These are phyloP conservation scores for Scleromitrula shiraiana DNA, from an alignment of 2,329 filamentous ascomycete genomes.

Conservation along the genomic window DNA sequence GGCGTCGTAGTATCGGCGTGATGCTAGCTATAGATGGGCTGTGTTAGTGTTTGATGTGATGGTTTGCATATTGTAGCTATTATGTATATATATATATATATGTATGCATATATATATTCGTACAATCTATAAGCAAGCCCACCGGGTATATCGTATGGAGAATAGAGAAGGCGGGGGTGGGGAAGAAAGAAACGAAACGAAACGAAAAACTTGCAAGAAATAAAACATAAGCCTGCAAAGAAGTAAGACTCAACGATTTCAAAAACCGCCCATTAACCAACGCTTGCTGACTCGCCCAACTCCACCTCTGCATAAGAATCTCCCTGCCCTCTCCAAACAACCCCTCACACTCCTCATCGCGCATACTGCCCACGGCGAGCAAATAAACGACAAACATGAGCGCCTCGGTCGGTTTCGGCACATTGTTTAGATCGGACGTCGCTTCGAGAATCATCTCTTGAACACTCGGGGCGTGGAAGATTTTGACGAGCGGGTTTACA, in stretches of 20 bases:
- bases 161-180: conserved; percentile 13
- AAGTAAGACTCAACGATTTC: conserved; percentile 54
- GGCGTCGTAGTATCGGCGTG: conserved; percentile 33
- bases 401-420: conserved; percentile 49
- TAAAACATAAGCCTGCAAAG: conserved; percentile 60
- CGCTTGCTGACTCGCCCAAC: conserved; percentile 55
- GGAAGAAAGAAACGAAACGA: background rate
- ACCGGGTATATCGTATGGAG: background rate
- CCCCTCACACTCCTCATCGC: conserved; percentile 44
- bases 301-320: conserved; percentile 45
- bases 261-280: conserved; percentile 61
- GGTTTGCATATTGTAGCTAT: too few species aligned
- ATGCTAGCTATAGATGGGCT: conserved; percentile 20
- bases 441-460: conserved; percentile 56
- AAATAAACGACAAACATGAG: conserved; percentile 62
- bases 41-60: background rate
- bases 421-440: conserved; percentile 40
- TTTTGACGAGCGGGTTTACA: conserved; percentile 60
- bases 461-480: conserved; percentile 59
- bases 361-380: conserved; percentile 51
- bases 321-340: conserved; percentile 47
- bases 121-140: too few species aligned
- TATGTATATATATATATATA: too few species aligned
- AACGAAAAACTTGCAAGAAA: conserved; percentile 46
- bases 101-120: too few species aligned